These are phyloP conservation scores for Curvularia sp. DNA, from an alignment of 2,329 filamentous ascomycete species.

Conservation along the genomic window DNA sequence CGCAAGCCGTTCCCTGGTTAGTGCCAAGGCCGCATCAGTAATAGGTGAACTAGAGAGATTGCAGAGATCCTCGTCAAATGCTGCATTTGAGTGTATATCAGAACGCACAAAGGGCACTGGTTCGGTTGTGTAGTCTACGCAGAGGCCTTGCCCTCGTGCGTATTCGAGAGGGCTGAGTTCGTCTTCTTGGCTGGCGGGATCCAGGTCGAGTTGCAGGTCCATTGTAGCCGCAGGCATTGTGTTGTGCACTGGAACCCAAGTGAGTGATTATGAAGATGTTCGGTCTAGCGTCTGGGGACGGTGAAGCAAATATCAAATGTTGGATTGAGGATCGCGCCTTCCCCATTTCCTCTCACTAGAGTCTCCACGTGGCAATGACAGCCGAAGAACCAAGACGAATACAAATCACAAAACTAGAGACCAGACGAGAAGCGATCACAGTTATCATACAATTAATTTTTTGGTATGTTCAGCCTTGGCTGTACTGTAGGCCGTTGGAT, in stretches of 20 bases:
- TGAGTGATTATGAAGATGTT: no score
- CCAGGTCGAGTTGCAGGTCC: slow-evolving; percentile 28
- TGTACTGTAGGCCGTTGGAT: slow-evolving; percentile 5
- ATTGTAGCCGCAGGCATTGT: neutral
- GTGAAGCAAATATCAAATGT: neutral
- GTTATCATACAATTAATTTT: slow-evolving; percentile 1
- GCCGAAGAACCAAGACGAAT: neutral
- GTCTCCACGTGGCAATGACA: slow-evolving; percentile 5
- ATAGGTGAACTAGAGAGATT: slow-evolving; percentile 26
- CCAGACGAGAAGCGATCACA: no score
- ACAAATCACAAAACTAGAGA: neutral
- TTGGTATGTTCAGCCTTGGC: slow-evolving; percentile 5
- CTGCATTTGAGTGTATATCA: slow-evolving; percentile 14
- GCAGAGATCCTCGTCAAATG: slow-evolving; percentile 28
- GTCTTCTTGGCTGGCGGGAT: slow-evolving; percentile 19
- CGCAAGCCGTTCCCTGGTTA: slow-evolving; percentile 39
- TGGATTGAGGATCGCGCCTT: slow-evolving; percentile 11
- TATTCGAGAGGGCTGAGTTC: slow-evolving; percentile 57
- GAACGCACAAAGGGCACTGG: slow-evolving; percentile 31
- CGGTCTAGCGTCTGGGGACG: neutral
- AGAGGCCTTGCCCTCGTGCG: slow-evolving; percentile 56
- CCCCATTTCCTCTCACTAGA: slow-evolving; percentile 3
- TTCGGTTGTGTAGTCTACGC: slow-evolving; percentile 46
- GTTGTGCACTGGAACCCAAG: neutral
- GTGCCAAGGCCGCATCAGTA: slow-evolving; percentile 20